phyloP scores from a whole-genome alignment of 768 basidiomycete species.

The Tricholoma sp. region DNA sequence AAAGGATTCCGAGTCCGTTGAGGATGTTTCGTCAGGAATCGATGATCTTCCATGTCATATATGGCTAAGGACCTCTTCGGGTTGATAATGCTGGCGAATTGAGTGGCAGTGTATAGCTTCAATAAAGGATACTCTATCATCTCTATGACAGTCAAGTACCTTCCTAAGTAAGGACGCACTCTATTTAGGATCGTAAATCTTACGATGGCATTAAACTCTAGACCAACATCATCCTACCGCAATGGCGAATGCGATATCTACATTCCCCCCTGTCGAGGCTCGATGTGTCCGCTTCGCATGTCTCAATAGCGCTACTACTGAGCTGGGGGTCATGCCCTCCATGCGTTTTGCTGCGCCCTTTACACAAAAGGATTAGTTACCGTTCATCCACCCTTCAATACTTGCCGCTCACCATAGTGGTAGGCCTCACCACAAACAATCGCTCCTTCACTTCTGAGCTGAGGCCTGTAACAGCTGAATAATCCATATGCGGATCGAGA shows the following conservation, averaged over 20 bases:
- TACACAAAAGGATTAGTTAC: not conserved
- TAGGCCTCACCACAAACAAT: constrained; percentile 54
- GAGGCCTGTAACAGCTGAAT: constrained; percentile 56
- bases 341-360: constrained; percentile 91
- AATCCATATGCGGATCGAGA: constrained; percentile 71
- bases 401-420: constrained; percentile 48
- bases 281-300: constrained; percentile 46
- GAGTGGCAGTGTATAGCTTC: no score
- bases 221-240: not conserved
- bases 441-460: constrained; percentile 74
- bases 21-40: no score
- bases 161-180: no score
- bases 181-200: no score
- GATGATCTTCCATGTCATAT: no score
- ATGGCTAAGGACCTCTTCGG: no score
- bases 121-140: no score
- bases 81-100: no score
- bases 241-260: not conserved
- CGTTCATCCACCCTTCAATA: not conserved
- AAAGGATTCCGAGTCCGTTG: no score
- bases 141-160: no score
- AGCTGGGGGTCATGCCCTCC: constrained; percentile 89
- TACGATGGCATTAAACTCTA: no score
- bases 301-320: constrained; percentile 61
- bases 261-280: not conserved